Base-by-base conservation (phyloP, 2,329 filamentous ascomycete species). In the Raffaelea albimanens region DNA sequence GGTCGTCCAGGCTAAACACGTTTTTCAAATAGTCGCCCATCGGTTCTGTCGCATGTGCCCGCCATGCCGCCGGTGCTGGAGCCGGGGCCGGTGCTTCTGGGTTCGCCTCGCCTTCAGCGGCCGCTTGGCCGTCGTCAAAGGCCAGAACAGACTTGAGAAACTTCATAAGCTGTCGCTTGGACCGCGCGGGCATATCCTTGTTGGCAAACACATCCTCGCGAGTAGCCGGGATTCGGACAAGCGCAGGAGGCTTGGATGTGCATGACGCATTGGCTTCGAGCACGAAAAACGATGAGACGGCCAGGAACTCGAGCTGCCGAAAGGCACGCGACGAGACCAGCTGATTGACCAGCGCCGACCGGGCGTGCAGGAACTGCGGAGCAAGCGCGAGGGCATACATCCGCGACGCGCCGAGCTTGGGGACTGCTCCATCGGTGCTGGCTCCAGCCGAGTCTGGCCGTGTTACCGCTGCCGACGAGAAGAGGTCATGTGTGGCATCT, bases 241-340 rank as follows among this genome's bases (percentile, higher is more conserved):
- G 68, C 57, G 10, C 50, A 52, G 22, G 23, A 2, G 39, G 2
- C 1, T 39, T 9, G 10, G 49, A 39, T 1, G 46, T 22, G n/a
- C 40, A 19, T 1, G 40, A 2, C 7, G 20, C 22, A 40, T 21
- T 59, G 1, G 65, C 59, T 50, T 75, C 70, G 59, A 82, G 83
- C 47, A 96, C 80, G 76, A 85, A 96, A 79, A 91, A 97, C 48
- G 86, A 91, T 22, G 91, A 91, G 22, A 97, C 87, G 23, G 91
- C 88, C 52, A 93, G 78, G 57, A 97, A 97, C 61, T 97, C 91
- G 42, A 98, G 76, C 67, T 96, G 90, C 20, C 83, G 80, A 59
- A 91, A 91, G 13, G 89, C 85, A 56, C 83, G 85, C 7, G 91
- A 95, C 2, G 89, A 88, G n/a, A 97, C 87, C 16, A 97, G 78